These are phyloP conservation scores for Gossypium davidsonii DNA, from an alignment of 441 rosid species.

Conservation along the genomic window DNA sequence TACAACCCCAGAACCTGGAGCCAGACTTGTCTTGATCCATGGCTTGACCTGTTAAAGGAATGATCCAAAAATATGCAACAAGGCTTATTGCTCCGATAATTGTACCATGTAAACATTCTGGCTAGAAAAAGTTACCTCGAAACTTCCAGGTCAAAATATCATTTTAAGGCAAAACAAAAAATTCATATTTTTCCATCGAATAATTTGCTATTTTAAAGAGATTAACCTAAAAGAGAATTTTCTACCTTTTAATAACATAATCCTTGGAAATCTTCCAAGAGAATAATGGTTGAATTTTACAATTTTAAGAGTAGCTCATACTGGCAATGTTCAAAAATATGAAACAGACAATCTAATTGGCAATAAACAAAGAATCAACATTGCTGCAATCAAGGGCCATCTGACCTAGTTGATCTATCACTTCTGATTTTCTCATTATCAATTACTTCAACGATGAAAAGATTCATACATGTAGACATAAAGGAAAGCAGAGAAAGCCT, in stretches of 20 bases:
- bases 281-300: background rate
- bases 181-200: background rate
- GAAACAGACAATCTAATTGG: background rate
- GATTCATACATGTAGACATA: background rate
- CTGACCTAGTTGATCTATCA: background rate
- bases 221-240: background rate
- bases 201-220: background rate
- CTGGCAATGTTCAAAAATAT: background rate
- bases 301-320: background rate
- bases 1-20: conserved; percentile 95
- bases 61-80: background rate
- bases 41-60: conserved; percentile 63
- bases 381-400: background rate
- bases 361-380: background rate
- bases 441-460: background rate
- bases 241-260: background rate
- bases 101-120: background rate
- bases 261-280: background rate
- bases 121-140: background rate
- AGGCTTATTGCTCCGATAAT: background rate
- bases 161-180: background rate
- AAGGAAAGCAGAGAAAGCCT: conserved; percentile 15
- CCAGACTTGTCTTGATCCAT: conserved; percentile 92
- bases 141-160: background rate
- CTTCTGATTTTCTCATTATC: background rate